Conservation (phyloP, 2,329 filamentous ascomycete species). For the Aspergillus fischeri region DNA sequence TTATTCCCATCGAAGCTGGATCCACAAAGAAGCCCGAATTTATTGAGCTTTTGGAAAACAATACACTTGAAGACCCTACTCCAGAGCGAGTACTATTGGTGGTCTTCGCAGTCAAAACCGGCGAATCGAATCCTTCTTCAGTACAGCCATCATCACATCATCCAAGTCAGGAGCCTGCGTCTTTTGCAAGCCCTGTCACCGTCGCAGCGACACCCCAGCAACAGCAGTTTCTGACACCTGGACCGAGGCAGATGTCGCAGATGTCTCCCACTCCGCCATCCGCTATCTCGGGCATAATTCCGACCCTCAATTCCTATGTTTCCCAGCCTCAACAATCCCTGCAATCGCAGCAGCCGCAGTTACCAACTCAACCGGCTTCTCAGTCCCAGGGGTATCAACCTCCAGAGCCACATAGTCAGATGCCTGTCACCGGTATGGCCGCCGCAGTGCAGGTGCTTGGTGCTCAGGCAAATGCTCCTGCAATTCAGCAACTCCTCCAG, state of each 20-base stretch:
- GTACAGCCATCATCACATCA: conserved; percentile 39
- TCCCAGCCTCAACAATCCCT: conserved; percentile 10
- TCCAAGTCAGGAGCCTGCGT: conserved; percentile 30
- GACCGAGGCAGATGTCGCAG: conserved; percentile 14
- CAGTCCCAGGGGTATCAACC: conserved; percentile 25
- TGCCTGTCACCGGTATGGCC: conserved; percentile 45
- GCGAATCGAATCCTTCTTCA: conserved; percentile 40
- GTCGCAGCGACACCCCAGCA: conserved; percentile 27
- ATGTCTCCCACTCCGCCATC: conserved; percentile 22
- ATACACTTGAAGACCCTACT: conserved; percentile 67
- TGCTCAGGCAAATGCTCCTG: conserved; percentile 57
- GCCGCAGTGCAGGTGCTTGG: conserved; percentile 63
- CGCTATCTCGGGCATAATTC: conserved; percentile 12
- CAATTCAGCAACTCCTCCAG: conserved; percentile 65
- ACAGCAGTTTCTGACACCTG: conserved; percentile 22
- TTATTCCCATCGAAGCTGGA: conserved; percentile 78
- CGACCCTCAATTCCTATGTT: conserved; percentile 14
- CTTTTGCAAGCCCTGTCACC: conserved; percentile 32
- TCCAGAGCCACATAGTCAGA: conserved; percentile 12
- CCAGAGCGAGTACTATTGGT: conserved; percentile 75
- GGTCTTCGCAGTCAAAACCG: conserved; percentile 75
- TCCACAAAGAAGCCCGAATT: conserved; percentile 71
- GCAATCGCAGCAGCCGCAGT: conserved; percentile 10
- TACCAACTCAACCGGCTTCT: conserved; percentile 9
- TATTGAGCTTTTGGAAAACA: conserved; percentile 81